Percentiles rank a stretch among this genome's conserved stretches.
These are phyloP conservation scores for Calonectria fujianensis DNA, from an alignment of 2,329 filamentous ascomycete species.

Conservation along the genomic window DNA sequence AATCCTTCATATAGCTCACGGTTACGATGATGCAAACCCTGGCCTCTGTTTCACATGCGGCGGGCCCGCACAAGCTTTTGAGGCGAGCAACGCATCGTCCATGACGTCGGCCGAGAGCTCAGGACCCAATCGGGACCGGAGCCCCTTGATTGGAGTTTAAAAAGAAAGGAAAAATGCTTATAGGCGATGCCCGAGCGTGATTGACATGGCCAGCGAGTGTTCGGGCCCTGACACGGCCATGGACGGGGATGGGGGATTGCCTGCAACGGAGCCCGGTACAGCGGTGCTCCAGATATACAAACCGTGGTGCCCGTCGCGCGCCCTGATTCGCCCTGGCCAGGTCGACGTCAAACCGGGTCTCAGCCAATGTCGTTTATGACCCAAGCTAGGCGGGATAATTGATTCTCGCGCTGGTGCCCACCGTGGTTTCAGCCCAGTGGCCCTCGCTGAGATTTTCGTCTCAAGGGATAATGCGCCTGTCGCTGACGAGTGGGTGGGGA, in stretches of 20 bases:
- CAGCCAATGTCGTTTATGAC: not conserved
- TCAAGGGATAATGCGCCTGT: constrained; percentile 6
- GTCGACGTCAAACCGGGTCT: not conserved
- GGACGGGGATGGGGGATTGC: not conserved
- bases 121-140: constrained; percentile 4
- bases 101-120: constrained; percentile 2
- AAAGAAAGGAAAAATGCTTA: not conserved
- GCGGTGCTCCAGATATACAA: constrained; percentile 21
- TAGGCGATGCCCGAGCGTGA: constrained; percentile 8
- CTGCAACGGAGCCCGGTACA: constrained; percentile 6
- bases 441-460: constrained; percentile 6
- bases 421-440: constrained; percentile 10
- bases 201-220: not conserved
- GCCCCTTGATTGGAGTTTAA: not conserved
- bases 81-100: not conserved
- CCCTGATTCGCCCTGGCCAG: not conserved
- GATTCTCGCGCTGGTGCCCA: not conserved
- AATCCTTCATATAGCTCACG: not conserved
- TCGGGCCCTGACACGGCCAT: not conserved
- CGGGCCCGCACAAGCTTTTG: not conserved
- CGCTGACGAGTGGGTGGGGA: not conserved
- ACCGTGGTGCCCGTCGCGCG: not conserved
- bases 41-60: constrained; percentile 7
- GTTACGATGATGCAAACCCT: not conserved
- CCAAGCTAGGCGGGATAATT: not conserved